Conservation (phyloP, 83 land plant genomes). For the Diphasiastrum complanatum region DNA sequence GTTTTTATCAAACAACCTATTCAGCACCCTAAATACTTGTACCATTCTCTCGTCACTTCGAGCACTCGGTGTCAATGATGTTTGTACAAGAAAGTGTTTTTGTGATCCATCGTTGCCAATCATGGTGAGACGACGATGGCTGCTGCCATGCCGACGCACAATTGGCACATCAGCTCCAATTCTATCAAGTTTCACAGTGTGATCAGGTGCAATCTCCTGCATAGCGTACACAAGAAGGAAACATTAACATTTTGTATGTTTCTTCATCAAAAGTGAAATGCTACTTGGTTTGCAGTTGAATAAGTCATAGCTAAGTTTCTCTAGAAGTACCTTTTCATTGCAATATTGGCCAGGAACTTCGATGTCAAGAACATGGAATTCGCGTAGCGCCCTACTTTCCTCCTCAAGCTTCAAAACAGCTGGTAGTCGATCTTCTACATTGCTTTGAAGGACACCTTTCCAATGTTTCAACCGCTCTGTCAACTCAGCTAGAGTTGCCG, state of each 20-base stretch:
- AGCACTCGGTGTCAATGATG: constrained; percentile 94
- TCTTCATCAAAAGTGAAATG: background rate
- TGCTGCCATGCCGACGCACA: constrained; percentile 96
- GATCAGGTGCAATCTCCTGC: constrained; percentile 99
- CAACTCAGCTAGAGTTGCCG: constrained; percentile 78
- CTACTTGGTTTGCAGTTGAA: no score
- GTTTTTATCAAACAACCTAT: constrained; percentile 91
- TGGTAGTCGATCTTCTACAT: constrained; percentile 97
- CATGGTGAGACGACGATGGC: constrained; percentile 88
- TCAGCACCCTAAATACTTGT: constrained; percentile 91
- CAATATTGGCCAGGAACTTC: constrained; percentile 99
- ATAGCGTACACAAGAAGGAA: constrained; percentile 9
- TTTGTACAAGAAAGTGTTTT: constrained; percentile 91
- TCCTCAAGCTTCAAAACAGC: constrained; percentile 95
- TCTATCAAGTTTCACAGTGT: constrained; percentile 91
- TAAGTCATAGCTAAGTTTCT: no score
- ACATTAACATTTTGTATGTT: background rate
- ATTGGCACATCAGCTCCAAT: constrained; percentile 96
- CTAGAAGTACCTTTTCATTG: constrained; percentile 91
- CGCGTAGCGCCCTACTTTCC: constrained; percentile 83
- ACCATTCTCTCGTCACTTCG: constrained; percentile 97
- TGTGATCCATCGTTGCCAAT: constrained; percentile 98
- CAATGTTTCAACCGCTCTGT: constrained; percentile 93
- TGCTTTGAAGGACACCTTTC: constrained; percentile 90
- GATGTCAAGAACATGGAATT: constrained; percentile 94